Conservation (phyloP, 2,329 filamentous ascomycete genomes). For the Neoascochyta sp. region DNA sequence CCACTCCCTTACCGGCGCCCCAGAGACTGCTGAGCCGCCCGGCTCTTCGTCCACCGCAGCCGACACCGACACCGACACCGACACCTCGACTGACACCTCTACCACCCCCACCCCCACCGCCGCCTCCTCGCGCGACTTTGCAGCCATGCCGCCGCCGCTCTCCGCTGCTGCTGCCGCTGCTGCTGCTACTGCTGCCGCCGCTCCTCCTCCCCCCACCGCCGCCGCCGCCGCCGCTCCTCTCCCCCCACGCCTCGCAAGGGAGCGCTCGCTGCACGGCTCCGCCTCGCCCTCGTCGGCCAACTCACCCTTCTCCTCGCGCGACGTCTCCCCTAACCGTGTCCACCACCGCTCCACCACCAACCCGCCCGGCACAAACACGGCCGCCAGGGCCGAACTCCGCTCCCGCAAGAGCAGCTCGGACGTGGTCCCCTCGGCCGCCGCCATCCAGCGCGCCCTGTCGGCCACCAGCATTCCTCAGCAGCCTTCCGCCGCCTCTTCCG, state of each 20-base stretch:
- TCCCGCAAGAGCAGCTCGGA: constrained; percentile 47
- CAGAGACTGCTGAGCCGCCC: constrained; percentile 38
- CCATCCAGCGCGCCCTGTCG: constrained; percentile 65
- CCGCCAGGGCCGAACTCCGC: constrained; percentile 27
- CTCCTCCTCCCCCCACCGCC: constrained; percentile 10
- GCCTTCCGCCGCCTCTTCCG: constrained; percentile 55
- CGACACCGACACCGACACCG: constrained; percentile 6
- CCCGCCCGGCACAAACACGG: constrained; percentile 14
- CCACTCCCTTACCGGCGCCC: constrained; percentile 36
- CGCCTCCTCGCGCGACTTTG: constrained; percentile 4
- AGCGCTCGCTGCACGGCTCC: constrained; percentile 29
- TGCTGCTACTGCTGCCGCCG: constrained; percentile 9
- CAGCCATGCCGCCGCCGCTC: constrained; percentile 6
- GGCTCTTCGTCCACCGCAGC: constrained; percentile 9
- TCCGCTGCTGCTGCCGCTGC: constrained; percentile 6
- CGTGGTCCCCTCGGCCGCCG: constrained; percentile 53
- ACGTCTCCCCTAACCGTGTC: constrained; percentile 44
- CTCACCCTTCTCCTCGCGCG: constrained; percentile 47
- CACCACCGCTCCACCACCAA: constrained; percentile 22
- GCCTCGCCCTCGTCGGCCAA: constrained; percentile 38
- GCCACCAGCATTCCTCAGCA: constrained; percentile 65
- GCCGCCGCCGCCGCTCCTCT: constrained; percentile 10
- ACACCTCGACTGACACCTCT: constrained; percentile 10
- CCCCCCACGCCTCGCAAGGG: constrained; percentile 17
- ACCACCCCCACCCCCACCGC: constrained; percentile 13